A percentile compares a stretch with the other conserved stretches of the same genome.
Evolutionary conservation across 257 asterid species (phyloP).

Genomic region (Nemophila menziesii): DNA sequence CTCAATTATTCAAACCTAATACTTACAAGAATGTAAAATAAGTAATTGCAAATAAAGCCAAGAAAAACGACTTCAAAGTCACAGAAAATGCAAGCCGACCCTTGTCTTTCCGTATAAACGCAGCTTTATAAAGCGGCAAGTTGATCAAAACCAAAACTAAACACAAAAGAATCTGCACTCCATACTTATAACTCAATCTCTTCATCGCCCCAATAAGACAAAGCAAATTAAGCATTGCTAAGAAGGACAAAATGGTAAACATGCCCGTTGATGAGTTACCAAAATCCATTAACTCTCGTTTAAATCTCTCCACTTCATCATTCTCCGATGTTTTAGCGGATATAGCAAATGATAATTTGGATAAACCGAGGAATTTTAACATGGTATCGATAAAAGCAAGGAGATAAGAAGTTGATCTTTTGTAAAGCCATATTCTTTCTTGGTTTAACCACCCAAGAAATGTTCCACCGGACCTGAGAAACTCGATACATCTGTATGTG

Average conservation of each 20-base stretch:
- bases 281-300: slow-evolving; percentile 67
- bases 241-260: slow-evolving; percentile 31
- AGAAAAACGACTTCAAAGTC: slow-evolving; percentile 22
- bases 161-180: slow-evolving; percentile 39
- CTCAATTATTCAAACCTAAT: too few relatives aligned
- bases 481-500: slow-evolving; percentile 32
- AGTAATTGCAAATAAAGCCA: slow-evolving; percentile 36
- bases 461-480: slow-evolving; percentile 44
- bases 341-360: slow-evolving; percentile 38
- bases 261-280: slow-evolving; percentile 44
- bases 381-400: slow-evolving; percentile 42
- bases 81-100: slow-evolving; percentile 46
- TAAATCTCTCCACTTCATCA: slow-evolving; percentile 39
- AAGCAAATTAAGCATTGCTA: slow-evolving; percentile 55
- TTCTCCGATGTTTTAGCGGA: slow-evolving; percentile 46
- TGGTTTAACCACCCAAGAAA: slow-evolving; percentile 72
- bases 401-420: slow-evolving; percentile 50
- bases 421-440: slow-evolving; percentile 77
- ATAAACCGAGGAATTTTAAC: slow-evolving; percentile 31
- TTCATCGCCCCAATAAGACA: slow-evolving; percentile 23
- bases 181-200: slow-evolving; percentile 5
- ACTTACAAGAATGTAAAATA: slow-evolving; percentile 19
- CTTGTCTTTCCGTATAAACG: slow-evolving; percentile 43
- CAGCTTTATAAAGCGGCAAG: slow-evolving; percentile 50
- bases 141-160: slow-evolving; percentile 42